Conservation (phyloP, 1,284 basidiomycete genomes). For the Cystobasidium sp. region DNA sequence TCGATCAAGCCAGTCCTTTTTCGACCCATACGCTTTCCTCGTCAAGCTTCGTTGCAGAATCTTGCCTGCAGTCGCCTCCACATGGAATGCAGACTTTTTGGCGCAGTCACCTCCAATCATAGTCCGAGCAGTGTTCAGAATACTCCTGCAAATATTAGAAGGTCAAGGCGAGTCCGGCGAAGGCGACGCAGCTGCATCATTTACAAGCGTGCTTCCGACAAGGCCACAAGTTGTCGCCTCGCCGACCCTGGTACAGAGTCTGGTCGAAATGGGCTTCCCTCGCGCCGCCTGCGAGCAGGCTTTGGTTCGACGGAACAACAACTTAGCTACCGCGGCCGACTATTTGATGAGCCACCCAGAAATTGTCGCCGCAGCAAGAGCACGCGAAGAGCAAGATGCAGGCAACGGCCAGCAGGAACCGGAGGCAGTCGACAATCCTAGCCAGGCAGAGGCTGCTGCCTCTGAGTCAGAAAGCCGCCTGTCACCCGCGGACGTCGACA, state of each 20-base stretch:
- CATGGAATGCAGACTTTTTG: slow-evolving; percentile 88
- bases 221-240: slow-evolving; percentile 40
- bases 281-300: slow-evolving; percentile 82
- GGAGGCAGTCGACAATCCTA: slow-evolving; percentile 44
- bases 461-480: not conserved
- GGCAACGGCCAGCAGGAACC: slow-evolving; percentile 51
- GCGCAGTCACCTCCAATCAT: slow-evolving; percentile 71
- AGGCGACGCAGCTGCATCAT: slow-evolving; percentile 48
- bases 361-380: slow-evolving; percentile 63
- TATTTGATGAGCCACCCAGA: slow-evolving; percentile 82
- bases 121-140: slow-evolving; percentile 71
- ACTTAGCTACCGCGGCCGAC: slow-evolving; percentile 86
- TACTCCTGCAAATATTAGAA: slow-evolving; percentile 76
- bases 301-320: slow-evolving; percentile 81
- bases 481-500: slow-evolving; percentile 18
- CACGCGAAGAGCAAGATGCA: slow-evolving; percentile 59
- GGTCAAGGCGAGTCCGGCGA: slow-evolving; percentile 31
- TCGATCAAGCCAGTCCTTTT: slow-evolving; percentile 62
- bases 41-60: slow-evolving; percentile 75
- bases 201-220: slow-evolving; percentile 54
- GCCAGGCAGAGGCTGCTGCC: not conserved
- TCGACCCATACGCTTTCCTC: slow-evolving; percentile 83
- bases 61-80: slow-evolving; percentile 68
- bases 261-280: slow-evolving; percentile 97
- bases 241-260: slow-evolving; percentile 68